Base-by-base conservation (phyloP, 768 basidiomycete species). In the Termitomyces eurrhizus region DNA sequence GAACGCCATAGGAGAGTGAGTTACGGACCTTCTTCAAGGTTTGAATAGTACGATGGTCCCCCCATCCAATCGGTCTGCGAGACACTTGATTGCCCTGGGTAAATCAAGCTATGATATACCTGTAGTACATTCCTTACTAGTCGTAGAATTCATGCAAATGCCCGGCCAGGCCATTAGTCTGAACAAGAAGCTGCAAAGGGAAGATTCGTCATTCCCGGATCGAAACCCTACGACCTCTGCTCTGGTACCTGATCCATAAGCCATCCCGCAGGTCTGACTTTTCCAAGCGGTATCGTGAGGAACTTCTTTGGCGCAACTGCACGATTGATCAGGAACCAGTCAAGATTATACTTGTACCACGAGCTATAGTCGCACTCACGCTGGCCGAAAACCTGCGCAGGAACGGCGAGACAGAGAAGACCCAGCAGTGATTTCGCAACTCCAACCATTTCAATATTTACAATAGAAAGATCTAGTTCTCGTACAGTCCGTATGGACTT, bases 271-370 rank as follows among this genome's bases (percentile, higher is more conserved):
- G 78, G 78, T 58, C 66, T 70, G 8, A 80, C 65, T 37, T 70
- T 67, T 18, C 78, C 77, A 21, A 80, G 68, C 8, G 78, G 78
- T 14, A 80, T 52, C 16, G 75, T 73, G 21, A 75, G 63, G 62
- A 70, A 80, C 63, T 75, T 77, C 67, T 77, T 78, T 1, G 78
- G 76, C 14, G 77, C 76, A 59, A 80, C 78, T 80, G 14, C 14
- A 11, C 11, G 32, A 37, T 60, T 35, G 24, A 37, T 57, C 12
- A 37, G 45, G 26, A 7, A 7, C 4, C 45, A 57, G 13, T n/a
- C 52, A 26, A 36, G 14, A 21, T 11, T 16, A 2, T 41, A 29
- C 18, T 21, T 18, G 39, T 21, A 59, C 36, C 59, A 18, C n/a
- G 26, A n/a, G 35, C 14, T 11, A 18, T 24, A 16, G 42, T 11